Evolutionary conservation across 305 asterid genomes (phyloP).

Genomic region (Coffea humblotiana): DNA sequence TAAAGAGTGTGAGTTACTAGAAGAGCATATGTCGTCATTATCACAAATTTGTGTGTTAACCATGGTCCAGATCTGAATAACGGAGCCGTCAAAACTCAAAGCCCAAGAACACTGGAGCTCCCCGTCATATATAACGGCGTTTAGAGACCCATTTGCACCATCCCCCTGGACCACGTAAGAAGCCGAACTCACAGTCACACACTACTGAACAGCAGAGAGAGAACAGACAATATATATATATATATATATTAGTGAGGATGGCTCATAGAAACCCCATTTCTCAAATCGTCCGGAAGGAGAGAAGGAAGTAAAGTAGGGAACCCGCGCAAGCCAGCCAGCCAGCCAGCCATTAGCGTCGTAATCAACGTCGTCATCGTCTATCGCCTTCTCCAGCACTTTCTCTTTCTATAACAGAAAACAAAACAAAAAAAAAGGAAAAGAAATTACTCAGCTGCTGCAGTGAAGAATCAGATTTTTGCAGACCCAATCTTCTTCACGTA

Average conservation of each 20-base stretch:
- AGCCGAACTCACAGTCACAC: no score
- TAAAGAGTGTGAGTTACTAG: no score
- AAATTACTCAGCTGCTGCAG: constrained; percentile 5
- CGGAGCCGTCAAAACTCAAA: constrained; percentile 29
- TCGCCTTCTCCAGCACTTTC: constrained; percentile 21
- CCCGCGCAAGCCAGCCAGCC: constrained; percentile 25
- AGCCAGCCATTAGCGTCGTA: constrained; percentile 32
- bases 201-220: no score
- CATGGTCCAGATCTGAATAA: constrained; percentile 40
- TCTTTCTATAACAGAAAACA: constrained; percentile 25
- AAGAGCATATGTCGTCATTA: no score
- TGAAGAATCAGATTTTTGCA: constrained; percentile 25
- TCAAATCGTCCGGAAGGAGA: constrained; percentile 18
- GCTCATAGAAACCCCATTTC: constrained; percentile 21
- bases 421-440: neutral
- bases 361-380: constrained; percentile 33
- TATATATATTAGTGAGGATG: neutral
- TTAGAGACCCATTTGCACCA: constrained; percentile 5
- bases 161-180: neutral
- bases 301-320: constrained; percentile 18
- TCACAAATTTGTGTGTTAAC: no score
- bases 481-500: constrained; percentile 9
- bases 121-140: constrained; percentile 38
- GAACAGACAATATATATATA: constrained; percentile 10
- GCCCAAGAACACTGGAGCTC: neutral